These are phyloP conservation scores for Megacollybia marginata DNA, from an alignment of 768 basidiomycete species.

Conservation along the genomic window DNA sequence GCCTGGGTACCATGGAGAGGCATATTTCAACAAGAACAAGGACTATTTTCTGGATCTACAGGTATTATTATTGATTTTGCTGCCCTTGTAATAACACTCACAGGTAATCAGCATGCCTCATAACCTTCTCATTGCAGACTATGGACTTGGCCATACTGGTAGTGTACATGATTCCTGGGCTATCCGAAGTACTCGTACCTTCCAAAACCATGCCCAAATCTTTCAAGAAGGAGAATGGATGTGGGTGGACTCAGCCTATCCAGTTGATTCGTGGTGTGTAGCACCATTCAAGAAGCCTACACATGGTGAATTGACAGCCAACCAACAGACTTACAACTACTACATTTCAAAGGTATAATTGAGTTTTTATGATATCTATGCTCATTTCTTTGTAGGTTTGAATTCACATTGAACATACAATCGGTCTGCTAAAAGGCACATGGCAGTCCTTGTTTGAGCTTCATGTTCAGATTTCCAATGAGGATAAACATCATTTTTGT, in stretches of 20 bases:
- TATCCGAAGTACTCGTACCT: slow-evolving; percentile 10
- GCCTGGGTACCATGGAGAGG: slow-evolving; percentile 11
- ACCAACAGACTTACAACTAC: slow-evolving; percentile 16
- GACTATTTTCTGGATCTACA: slow-evolving; percentile 14
- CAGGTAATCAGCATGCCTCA: slow-evolving; percentile 9
- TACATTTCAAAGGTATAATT: slow-evolving; percentile 14
- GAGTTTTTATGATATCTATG: slow-evolving; percentile 1
- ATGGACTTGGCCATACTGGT: slow-evolving; percentile 15
- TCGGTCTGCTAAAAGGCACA: slow-evolving; percentile 33
- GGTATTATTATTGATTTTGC: slow-evolving; percentile 6
- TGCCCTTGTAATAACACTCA: background rate
- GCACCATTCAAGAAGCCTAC: slow-evolving; percentile 17
- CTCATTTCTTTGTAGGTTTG: slow-evolving; percentile 9
- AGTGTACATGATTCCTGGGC: slow-evolving; percentile 21
- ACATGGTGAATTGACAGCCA: slow-evolving; percentile 4
- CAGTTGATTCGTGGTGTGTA: slow-evolving; percentile 15
- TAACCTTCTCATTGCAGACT: slow-evolving; percentile 14
- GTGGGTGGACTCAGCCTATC: slow-evolving; percentile 27
- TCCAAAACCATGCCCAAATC: slow-evolving; percentile 8
- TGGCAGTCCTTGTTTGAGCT: slow-evolving; percentile 26
- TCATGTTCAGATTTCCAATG: slow-evolving; percentile 16
- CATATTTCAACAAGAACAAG: slow-evolving; percentile 6
- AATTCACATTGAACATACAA: slow-evolving; percentile 29
- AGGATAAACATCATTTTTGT: slow-evolving; percentile 17
- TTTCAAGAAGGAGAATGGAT: slow-evolving; percentile 8